A percentile compares a stretch with the other conserved stretches of the same genome.
Conservation (phyloP, 495 filamentous ascomycete species). For the Sabuloglossum arenarium region DNA sequence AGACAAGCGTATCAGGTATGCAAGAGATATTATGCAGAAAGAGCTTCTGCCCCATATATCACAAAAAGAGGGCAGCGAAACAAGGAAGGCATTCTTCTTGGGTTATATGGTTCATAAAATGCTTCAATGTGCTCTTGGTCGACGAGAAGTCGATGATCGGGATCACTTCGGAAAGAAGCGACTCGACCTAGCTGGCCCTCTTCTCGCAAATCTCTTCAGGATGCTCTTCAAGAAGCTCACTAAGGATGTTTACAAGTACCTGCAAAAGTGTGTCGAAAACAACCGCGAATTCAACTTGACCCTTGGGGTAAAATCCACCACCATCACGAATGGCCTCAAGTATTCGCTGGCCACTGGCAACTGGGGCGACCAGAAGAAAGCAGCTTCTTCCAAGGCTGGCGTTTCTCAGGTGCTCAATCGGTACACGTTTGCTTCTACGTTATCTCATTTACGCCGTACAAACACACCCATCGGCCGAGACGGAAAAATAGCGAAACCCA, state of each 20-base stretch:
- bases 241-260: conserved; percentile 69
- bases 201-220: conserved; percentile 84
- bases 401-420: conserved; percentile 96
- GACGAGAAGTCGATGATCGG: conserved; percentile 83
- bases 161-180: conserved; percentile 99
- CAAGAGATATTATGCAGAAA: conserved; percentile 85
- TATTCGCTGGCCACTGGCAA: conserved; percentile 98
- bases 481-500: conserved; percentile 94
- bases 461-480: conserved; percentile 96
- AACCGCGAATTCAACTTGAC: conserved; percentile 74
- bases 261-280: conserved; percentile 77
- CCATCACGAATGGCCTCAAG: conserved; percentile 80
- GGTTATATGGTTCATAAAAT: conserved; percentile 97
- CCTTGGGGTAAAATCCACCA: conserved; percentile 74
- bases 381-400: conserved; percentile 76
- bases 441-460: conserved; percentile 89
- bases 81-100: conserved; percentile 91
- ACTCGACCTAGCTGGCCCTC: conserved; percentile 81
- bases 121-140: conserved; percentile 74
- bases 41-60: conserved; percentile 94
- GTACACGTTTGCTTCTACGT: conserved; percentile 88
- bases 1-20: conserved; percentile 76
- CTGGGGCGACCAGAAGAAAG: conserved; percentile 99
- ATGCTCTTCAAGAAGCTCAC: conserved; percentile 69
- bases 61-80: conserved; percentile 89